Evolutionary conservation across 257 asterid species (phyloP).

Genomic region (Jacaranda copaia): DNA sequence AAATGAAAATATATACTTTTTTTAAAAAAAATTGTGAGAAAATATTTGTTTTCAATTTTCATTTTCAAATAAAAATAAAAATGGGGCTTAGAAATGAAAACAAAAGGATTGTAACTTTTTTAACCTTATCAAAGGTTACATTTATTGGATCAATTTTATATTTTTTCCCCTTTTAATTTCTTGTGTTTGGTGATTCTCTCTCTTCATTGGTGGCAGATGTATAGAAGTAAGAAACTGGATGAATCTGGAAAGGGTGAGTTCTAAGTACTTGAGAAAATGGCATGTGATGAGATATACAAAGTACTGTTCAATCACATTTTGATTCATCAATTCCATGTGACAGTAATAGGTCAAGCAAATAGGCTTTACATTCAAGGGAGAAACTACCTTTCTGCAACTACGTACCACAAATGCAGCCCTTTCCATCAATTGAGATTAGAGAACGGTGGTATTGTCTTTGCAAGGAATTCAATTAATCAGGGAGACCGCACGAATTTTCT

Average conservation of each 20-base stretch:
- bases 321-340: constrained; percentile 8
- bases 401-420: constrained; percentile 52
- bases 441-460: constrained; percentile 63
- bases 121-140: too few species aligned
- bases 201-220: constrained; percentile 65
- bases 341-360: constrained; percentile 75
- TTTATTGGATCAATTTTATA: too few species aligned
- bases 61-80: too few species aligned
- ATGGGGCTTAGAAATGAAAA: too few species aligned
- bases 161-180: too few species aligned
- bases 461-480: constrained; percentile 31
- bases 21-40: too few species aligned
- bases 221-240: constrained; percentile 87
- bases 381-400: constrained; percentile 43
- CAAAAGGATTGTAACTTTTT: too few species aligned
- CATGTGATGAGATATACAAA: not conserved
- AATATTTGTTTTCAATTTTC: too few species aligned
- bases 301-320: not conserved
- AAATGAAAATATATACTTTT: too few species aligned
- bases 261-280: not conserved
- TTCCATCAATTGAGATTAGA: constrained; percentile 61
- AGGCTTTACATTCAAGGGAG: constrained; percentile 59
- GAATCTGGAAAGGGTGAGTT: constrained; percentile 81
- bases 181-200: not conserved
- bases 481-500: constrained; percentile 9